These are phyloP conservation scores for Fusarium longipes DNA, from an alignment of 2,329 filamentous ascomycete genomes.

Conservation along the genomic window DNA sequence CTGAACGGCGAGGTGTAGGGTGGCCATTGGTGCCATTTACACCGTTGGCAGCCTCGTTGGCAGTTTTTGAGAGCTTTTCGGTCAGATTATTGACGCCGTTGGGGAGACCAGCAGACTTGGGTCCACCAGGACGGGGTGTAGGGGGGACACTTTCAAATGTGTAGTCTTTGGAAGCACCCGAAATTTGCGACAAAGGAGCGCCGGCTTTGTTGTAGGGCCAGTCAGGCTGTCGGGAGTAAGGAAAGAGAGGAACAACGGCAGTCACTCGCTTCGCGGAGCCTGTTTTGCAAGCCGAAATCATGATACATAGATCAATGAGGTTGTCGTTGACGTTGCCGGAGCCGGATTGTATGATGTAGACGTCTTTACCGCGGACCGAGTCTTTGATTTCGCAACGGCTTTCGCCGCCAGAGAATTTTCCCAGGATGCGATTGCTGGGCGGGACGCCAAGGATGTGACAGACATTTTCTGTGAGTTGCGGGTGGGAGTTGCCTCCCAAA, in stretches of 20 bases:
- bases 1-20: constrained; percentile 51
- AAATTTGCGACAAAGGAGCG: constrained; percentile 82
- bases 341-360: constrained; percentile 97
- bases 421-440: constrained; percentile 83
- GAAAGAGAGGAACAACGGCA: constrained; percentile 93
- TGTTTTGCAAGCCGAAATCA: constrained; percentile 96
- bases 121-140: constrained; percentile 79
- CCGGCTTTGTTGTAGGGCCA: constrained; percentile 96
- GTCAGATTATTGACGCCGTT: constrained; percentile 77
- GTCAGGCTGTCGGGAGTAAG: constrained; percentile 95
- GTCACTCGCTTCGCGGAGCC: constrained; percentile 94
- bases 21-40: constrained; percentile 47
- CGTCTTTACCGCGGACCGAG: constrained; percentile 97
- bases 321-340: constrained; percentile 95
- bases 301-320: constrained; percentile 96
- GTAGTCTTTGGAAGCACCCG: constrained; percentile 65
- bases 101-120: constrained; percentile 72
- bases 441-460: constrained; percentile 90
- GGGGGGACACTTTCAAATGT: constrained; percentile 94
- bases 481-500: constrained; percentile 93
- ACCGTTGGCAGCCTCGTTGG: constrained; percentile 52
- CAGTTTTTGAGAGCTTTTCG: constrained; percentile 77
- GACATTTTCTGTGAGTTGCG: constrained; percentile 84
- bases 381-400: constrained; percentile 96
- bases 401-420: constrained; percentile 95